Conservation (phyloP, 208 protist species). For the Novymonas esmeraldas region DNA sequence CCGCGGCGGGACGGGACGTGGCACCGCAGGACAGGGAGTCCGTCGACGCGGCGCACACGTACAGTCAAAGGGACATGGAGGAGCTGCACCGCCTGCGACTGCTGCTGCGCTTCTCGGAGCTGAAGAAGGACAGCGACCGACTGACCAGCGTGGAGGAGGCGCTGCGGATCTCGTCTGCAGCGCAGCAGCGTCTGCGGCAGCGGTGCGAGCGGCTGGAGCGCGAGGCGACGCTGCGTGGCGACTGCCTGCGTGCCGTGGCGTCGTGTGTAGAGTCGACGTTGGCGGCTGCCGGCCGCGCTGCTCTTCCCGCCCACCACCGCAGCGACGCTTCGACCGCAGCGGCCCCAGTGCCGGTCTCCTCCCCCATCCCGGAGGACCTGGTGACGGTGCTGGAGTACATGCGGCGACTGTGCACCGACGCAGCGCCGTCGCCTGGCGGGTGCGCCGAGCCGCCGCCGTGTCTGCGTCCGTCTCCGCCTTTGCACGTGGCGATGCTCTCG, state of each 20-base stretch:
- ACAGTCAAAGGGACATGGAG: constrained; percentile 16
- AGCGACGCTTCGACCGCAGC: background rate
- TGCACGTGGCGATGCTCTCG: background rate
- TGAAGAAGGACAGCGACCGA: constrained; percentile 73
- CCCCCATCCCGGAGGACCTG: background rate
- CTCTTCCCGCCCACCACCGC: background rate
- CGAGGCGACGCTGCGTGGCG: background rate
- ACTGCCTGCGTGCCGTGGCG: constrained; percentile 10
- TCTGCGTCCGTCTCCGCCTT: background rate
- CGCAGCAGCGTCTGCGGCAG: constrained; percentile 4
- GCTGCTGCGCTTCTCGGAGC: constrained; percentile 77
- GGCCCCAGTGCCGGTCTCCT: background rate
- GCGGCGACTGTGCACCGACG: constrained; percentile 4
- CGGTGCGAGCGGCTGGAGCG: constrained; percentile 17
- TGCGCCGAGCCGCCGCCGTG: background rate
- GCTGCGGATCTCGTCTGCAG: constrained; percentile 18
- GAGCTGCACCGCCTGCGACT: constrained; percentile 64
- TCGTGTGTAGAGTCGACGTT: constrained; percentile 11
- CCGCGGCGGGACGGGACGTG: too few species aligned
- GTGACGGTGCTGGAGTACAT: background rate
- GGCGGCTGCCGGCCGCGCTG: background rate
- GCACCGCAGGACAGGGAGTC: too few species aligned
- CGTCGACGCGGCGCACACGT: too few species aligned
- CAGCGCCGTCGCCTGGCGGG: background rate
- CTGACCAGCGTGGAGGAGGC: constrained; percentile 26